Evolutionary conservation across 1,139 yeast genomes (phyloP), one percentile per base, ranked within the genome.

Genomic region (Yamadazyma dendronema): DNA sequence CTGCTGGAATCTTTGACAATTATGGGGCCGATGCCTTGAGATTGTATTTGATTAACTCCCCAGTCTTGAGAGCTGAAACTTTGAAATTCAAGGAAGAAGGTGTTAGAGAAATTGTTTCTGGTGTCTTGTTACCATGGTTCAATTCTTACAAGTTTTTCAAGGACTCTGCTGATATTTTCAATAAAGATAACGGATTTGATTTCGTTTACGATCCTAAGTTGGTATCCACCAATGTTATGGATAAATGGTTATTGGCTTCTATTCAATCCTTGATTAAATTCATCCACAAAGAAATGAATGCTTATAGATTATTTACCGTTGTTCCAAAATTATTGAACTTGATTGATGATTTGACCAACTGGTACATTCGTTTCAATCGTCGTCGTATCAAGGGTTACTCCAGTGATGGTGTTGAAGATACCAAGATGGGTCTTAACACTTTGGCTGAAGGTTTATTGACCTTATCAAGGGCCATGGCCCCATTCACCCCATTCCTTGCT

Each of bases 331-430:
- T 94, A 57, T 76, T 94, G 54, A 74, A 78, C 42, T 84, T 92
- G 61, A 86, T 94, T 62, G 98, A 92, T 56, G 89, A 87, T 57
- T 79, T 94, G 65, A 94, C 99, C 49, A 94, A 94, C 72, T 92
- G 98, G 98, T 94, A 94, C 73, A 94, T 94, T 61, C 84, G 99
- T 65, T 85, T 94, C 67, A 92, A 94, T 74, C 90, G 99, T 73
- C 81, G 90, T 71, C 92, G 99, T 74, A 77, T 94, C 56, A 94
- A 94, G 83, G 97, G 98, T 59, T 61, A 62, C 46, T 44, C 68
- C 13, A 89, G 83, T 56, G 84, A 77, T 41, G 96, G 95, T 45
- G 66, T 77, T 37, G 84, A 81, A 36, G 98, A 94, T 59, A 84
- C 97, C 52, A 65, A 79, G 50, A 77, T 77, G 57, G 96, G 96